These are phyloP conservation scores for Boletus subcaerulescens DNA, from an alignment of 768 basidiomycete species.

Conservation along the genomic window DNA sequence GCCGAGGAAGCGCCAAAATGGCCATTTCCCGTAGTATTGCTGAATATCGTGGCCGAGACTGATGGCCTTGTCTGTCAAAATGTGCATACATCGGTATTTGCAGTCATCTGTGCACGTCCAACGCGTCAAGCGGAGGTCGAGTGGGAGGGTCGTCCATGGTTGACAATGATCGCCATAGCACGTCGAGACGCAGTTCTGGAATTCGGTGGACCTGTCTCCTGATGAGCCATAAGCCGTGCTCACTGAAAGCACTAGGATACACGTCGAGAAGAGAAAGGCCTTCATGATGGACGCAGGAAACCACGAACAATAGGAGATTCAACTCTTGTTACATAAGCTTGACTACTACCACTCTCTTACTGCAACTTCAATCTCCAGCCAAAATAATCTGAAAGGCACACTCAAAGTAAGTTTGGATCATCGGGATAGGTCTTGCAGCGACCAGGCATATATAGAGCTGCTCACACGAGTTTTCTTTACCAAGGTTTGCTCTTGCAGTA, in stretches of 20 bases:
- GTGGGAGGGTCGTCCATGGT: conserved; percentile 40
- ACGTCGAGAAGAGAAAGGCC: conserved; percentile 1
- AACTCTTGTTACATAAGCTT: conserved; percentile 18
- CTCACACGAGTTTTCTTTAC: background rate
- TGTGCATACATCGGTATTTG: conserved; percentile 86
- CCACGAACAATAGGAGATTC: background rate
- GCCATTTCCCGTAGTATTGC: conserved; percentile 97
- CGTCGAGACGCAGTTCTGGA: conserved; percentile 36
- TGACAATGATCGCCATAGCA: conserved; percentile 33
- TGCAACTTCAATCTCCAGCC: background rate
- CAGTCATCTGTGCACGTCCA: conserved; percentile 91
- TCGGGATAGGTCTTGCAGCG: no score
- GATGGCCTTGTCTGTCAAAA: conserved; percentile 59
- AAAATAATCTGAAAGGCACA: background rate
- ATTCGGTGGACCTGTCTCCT: conserved; percentile 35
- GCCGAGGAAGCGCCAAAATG: conserved; percentile 84
- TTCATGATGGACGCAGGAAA: conserved; percentile 16
- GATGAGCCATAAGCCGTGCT: conserved; percentile 21
- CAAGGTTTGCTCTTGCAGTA: background rate
- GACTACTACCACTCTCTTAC: background rate
- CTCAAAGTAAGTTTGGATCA: no score
- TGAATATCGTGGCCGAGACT: conserved; percentile 44
- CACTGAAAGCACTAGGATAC: conserved; percentile 14
- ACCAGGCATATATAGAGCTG: background rate
- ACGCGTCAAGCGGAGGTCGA: conserved; percentile 63